Evolutionary conservation across 139 green algal species (phyloP), one percentile per base, ranked within the genome.

Genomic region (Diplosphaera chodatii): DNA sequence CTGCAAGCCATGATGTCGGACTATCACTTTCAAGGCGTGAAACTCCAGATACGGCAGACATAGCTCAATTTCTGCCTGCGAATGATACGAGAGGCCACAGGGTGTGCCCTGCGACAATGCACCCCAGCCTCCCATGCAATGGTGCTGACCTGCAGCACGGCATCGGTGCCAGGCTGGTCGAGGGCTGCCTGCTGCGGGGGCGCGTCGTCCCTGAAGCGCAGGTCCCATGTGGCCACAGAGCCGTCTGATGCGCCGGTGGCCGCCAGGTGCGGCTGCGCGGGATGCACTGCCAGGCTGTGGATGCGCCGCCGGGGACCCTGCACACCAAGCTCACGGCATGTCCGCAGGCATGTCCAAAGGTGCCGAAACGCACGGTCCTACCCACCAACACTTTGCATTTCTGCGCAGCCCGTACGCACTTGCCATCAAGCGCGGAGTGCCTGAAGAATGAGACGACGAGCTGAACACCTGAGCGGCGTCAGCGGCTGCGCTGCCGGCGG

Each of bases 221-320:
- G 65, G 74, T 89, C 84, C 84, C 84, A 89, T 28, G 87, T 55
- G 25, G 82, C 77, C 63, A 87, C 74, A 5, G 16, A 28, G 63
- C 79, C 84, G 29, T 71, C 66, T 18, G 68, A 76, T 1, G 72
- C 68, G 16, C 82, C 82, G 15, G 64, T 82, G 29, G 76, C 82
- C 33, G 70, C 78, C 64, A 86, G 63, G 80, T 89, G 79, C n/a
- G 84, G 84, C 8, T 79, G 77, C 15, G 82, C 80, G 20, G 79
- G 79, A 62, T 89, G 84, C 32, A 85, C 77, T n/a, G 75, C 72
- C 67, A 87, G 64, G 56, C 69, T 79, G 66, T 80, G 40, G 27
- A 83, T 70, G 63, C 77, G 68, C 37, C 66, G 22, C 21, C 22
- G 34, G 2, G 64, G 15, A 4, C 70, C 62, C 71, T 76, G 71